Conservation (phyloP, 108 stramenopile species). For the Mayamaea pseudoterrestris region DNA sequence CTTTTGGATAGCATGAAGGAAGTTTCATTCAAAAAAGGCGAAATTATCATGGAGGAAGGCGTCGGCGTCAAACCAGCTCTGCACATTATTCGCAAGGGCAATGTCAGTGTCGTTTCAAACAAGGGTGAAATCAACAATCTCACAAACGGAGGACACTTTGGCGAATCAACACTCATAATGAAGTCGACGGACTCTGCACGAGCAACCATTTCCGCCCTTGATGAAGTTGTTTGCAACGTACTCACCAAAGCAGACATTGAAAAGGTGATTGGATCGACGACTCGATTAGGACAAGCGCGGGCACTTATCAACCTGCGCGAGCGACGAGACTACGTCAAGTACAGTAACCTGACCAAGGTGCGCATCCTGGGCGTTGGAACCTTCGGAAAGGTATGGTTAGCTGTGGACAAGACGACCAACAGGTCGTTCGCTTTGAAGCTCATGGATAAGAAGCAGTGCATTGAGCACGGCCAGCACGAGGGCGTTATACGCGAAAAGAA, state of each 20-base stretch:
- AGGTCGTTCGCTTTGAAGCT: slow-evolving; percentile 85
- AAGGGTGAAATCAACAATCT: slow-evolving; percentile 27
- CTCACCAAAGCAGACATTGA: slow-evolving; percentile 28
- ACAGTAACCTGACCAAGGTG: slow-evolving; percentile 53
- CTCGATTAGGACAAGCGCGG: slow-evolving; percentile 37
- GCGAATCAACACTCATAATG: slow-evolving; percentile 75
- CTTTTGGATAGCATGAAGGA: slow-evolving; percentile 35
- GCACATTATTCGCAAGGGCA: slow-evolving; percentile 40
- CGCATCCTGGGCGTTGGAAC: slow-evolving; percentile 77
- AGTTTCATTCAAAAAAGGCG: slow-evolving; percentile 29
- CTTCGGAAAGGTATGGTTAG: slow-evolving; percentile 93
- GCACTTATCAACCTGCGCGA: slow-evolving; percentile 7
- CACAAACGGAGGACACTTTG: slow-evolving; percentile 46
- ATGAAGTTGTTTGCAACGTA: too few relatives aligned
- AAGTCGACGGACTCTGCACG: too few relatives aligned
- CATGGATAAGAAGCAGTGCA: slow-evolving; percentile 74
- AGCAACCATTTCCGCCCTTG: too few relatives aligned
- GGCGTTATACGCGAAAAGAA: slow-evolving; percentile 92
- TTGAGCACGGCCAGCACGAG: slow-evolving; percentile 74
- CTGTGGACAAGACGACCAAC: slow-evolving; percentile 30
- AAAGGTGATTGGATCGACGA: slow-evolving; percentile 54
- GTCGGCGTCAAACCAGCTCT: slow-evolving; percentile 28
- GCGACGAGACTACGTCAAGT: slow-evolving; percentile 9
- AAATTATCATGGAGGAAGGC: slow-evolving; percentile 40
- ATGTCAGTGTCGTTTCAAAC: slow-evolving; percentile 14